These are phyloP conservation scores for Xylariaceae sp. DNA, from an alignment of 2,329 filamentous ascomycete species.

Conservation along the genomic window DNA sequence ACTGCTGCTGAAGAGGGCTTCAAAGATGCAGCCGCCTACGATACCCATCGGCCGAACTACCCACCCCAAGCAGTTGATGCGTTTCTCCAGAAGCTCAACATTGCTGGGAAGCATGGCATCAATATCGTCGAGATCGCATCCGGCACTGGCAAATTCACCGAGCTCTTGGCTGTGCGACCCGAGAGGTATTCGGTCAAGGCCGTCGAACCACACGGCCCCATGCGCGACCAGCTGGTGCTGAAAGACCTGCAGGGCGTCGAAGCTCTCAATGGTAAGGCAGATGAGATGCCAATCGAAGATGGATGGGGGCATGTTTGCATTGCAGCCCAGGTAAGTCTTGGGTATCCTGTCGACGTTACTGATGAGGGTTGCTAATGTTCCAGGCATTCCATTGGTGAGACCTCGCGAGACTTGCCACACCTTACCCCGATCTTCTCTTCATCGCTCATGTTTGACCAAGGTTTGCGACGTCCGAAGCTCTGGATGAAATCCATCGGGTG, in stretches of 20 bases:
- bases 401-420: no score
- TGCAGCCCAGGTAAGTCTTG: conserved; percentile 55
- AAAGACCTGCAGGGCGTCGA: conserved; percentile 54
- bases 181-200: conserved; percentile 58
- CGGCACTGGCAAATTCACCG: conserved; percentile 67
- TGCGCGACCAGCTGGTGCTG: conserved; percentile 55
- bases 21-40: conserved; percentile 58
- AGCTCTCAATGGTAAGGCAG: conserved; percentile 54
- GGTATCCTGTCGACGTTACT: background rate
- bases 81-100: conserved; percentile 51
- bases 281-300: conserved; percentile 49
- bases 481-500: conserved; percentile 63
- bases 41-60: conserved; percentile 64
- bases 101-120: conserved; percentile 43
- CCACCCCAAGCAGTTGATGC: conserved; percentile 50
- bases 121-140: conserved; percentile 60
- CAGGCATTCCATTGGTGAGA: conserved; percentile 50
- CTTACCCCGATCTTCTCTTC: background rate
- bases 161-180: conserved; percentile 51
- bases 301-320: conserved; percentile 61
- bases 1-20: conserved; percentile 56
- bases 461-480: conserved; percentile 60
- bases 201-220: conserved; percentile 60
- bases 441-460: conserved; percentile 34
- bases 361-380: conserved; percentile 4